phyloP scores from a whole-genome alignment of 2,329 filamentous ascomycete species.

The Lasiodiplodia sp. region DNA sequence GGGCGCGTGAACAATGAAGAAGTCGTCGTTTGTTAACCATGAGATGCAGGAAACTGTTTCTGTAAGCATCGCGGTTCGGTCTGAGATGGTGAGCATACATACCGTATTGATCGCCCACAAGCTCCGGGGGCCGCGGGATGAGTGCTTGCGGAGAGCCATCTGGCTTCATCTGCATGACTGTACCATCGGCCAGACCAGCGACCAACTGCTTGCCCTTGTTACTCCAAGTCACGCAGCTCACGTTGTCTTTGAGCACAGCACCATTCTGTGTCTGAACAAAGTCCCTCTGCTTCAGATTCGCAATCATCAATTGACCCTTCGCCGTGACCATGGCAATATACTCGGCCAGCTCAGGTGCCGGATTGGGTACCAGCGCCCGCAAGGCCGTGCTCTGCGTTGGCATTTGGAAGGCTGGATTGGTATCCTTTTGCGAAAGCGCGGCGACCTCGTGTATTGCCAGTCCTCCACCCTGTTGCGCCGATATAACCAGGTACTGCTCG shows the following conservation, averaged over 20 bases:
- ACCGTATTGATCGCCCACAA: conserved; percentile 72
- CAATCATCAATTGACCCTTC: conserved; percentile 82
- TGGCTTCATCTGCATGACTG: conserved; percentile 81
- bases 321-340: conserved; percentile 82
- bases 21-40: conserved; percentile 89
- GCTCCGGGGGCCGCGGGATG: conserved; percentile 77
- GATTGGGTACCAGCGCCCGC: conserved; percentile 80
- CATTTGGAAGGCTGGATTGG: conserved; percentile 76
- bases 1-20: conserved; percentile 81
- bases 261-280: conserved; percentile 68
- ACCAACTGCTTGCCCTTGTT: conserved; percentile 91
- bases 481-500: conserved; percentile 82
- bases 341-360: conserved; percentile 73
- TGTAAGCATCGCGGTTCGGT: not conserved
- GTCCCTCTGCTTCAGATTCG: conserved; percentile 74
- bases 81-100: conserved; percentile 43
- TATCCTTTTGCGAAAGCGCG: conserved; percentile 69
- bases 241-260: conserved; percentile 70
- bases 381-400: conserved; percentile 77
- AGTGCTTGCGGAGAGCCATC: conserved; percentile 78
- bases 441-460: conserved; percentile 83
- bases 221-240: conserved; percentile 90
- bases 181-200: conserved; percentile 82
- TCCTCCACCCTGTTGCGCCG: conserved; percentile 80
- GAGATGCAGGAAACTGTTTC: conserved; percentile 77